Base-by-base conservation (phyloP, 2,329 filamentous ascomycete species). In the Neofusicoccum kwambonambiense region DNA sequence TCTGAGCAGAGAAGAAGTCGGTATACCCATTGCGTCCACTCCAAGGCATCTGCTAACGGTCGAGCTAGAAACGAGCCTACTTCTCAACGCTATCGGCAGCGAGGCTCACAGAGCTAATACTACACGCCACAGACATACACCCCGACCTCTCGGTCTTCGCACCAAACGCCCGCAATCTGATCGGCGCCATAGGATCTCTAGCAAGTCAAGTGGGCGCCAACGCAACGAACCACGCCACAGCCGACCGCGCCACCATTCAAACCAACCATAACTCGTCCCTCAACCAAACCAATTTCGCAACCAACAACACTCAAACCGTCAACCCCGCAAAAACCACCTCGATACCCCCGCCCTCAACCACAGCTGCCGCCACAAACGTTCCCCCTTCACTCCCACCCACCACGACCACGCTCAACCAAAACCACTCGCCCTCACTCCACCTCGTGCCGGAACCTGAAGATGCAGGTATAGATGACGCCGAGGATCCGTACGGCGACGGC, bases 121-220 rank as follows among this genome's bases (percentile, higher is more conserved):
- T 91, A 65, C 83, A 85, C 67, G 82, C 87, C 65, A 86, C 85
- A 34, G 83, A 84, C 52, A 75, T 86, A 2, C 82, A 90, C 66
- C 88, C 90, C 2, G 83, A 87, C 62, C 79, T 93, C 5, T 86
- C 89, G 4, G 80, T 93, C 61, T 92, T 91, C 68, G 74, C 80
- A n/a, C 75, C 76, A 44, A 76, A 76, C 52, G 66, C 75, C 19
- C 67, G 69, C 4, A 65, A 62, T 31, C 66, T 75, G 0, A 68
- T 75, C 39, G 66, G 71, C 11, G 71, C 51, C 4, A 42, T 42
- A 13, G 42, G 42, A 27, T 42, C 61, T 15, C 13, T 47, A 47
- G 22, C 31, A 37, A 47, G 56, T 22, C 56, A 34, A 35, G 6
- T 65, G 54, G 27, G 62, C 67, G 54, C 66, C 69, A 62, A 57